These are phyloP conservation scores for Tetrahymena malaccensis DNA, from an alignment of 73 alveolate species.

Conservation along the genomic window DNA sequence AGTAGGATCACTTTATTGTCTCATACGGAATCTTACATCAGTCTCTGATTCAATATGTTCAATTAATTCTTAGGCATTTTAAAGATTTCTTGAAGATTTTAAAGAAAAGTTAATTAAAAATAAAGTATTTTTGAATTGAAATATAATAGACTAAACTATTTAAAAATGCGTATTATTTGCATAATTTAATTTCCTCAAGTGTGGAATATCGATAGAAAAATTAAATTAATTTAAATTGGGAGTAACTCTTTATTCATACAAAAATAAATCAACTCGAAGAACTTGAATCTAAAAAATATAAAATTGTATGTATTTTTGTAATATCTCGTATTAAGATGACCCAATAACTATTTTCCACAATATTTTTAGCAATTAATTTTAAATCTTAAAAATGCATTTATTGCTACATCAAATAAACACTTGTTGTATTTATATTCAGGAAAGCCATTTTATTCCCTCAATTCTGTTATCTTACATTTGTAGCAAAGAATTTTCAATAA, in stretches of 20 bases:
- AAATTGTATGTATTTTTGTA: too few relatives aligned
- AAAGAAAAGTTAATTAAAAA: too few relatives aligned
- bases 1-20: neutral
- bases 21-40: neutral
- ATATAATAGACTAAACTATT: neutral
- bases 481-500: too few relatives aligned
- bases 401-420: neutral
- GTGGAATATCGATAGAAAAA: neutral
- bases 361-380: neutral
- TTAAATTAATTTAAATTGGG: neutral
- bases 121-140: neutral
- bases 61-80: neutral
- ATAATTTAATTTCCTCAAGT: neutral
- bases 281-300: too few relatives aligned
- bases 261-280: neutral
- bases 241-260: neutral
- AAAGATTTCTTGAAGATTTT: neutral
- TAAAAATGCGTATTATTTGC: neutral
- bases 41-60: neutral
- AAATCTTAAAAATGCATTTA: too few relatives aligned
- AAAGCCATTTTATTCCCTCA: neutral
- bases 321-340: neutral
- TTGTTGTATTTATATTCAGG: too few relatives aligned
- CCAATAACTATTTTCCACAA: neutral
- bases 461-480: neutral